Percentiles rank a stretch among this genome's conserved stretches.
phyloP scores from a whole-genome alignment of 345 rosid species.

The Jatropha curcas region DNA sequence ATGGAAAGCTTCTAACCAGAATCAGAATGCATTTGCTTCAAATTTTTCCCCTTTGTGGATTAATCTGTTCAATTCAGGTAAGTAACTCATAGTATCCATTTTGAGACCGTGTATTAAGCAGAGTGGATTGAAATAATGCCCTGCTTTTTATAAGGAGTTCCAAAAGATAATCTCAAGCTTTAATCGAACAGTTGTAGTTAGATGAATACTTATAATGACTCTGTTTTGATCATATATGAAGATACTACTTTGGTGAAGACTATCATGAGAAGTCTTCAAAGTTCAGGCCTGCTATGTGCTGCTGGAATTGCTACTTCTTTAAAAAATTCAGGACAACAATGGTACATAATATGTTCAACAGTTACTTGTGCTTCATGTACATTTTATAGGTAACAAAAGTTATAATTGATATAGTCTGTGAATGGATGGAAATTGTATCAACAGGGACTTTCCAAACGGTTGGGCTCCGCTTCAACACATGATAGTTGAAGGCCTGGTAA shows the following conservation, averaged over 20 bases:
- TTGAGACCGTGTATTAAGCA: background rate
- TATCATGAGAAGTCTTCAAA: slow-evolving; percentile 48
- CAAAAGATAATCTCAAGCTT: too few species aligned
- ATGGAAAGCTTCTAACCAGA: slow-evolving; percentile 65
- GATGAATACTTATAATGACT: slow-evolving; percentile 8
- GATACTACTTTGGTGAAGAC: slow-evolving; percentile 63
- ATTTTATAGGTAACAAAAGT: background rate
- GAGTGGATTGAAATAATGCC: background rate
- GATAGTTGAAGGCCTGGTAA: slow-evolving; percentile 70
- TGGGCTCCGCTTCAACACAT: slow-evolving; percentile 90
- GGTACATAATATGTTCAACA: slow-evolving; percentile 42
- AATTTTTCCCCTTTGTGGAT: slow-evolving; percentile 86
- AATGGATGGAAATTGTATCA: background rate
- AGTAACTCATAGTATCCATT: slow-evolving; percentile 16
- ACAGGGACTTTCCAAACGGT: slow-evolving; percentile 93
- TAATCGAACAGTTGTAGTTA: background rate
- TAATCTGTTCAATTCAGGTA: slow-evolving; percentile 69
- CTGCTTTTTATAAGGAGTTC: too few species aligned
- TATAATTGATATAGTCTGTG: background rate
- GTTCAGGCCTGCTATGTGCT: slow-evolving; percentile 61
- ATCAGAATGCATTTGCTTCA: slow-evolving; percentile 67
- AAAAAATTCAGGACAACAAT: slow-evolving; percentile 69
- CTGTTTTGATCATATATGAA: slow-evolving; percentile 26
- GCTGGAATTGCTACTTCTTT: slow-evolving; percentile 80
- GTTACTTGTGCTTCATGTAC: background rate